phyloP scores from a whole-genome alignment of 495 filamentous ascomycete species.

The Pseudoneurospora amorphoporcata region DNA sequence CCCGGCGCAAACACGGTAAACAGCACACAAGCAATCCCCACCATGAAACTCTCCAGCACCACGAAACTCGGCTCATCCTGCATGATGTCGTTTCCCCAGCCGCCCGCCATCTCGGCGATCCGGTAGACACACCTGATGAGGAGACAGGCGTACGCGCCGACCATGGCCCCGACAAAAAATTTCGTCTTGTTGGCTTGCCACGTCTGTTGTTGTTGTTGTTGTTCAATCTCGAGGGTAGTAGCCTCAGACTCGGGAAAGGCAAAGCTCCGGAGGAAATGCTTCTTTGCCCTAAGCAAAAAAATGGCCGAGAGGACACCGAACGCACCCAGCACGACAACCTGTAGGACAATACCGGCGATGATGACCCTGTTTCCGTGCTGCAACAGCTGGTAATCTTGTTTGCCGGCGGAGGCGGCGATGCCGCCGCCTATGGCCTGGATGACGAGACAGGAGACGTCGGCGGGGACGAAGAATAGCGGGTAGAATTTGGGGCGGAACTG shows the following conservation, averaged over 20 bases:
- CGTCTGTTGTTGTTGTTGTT: slow-evolving; percentile 10
- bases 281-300: slow-evolving; percentile 33
- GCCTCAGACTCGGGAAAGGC: too few relatives aligned
- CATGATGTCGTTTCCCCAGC: slow-evolving; percentile 59
- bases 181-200: slow-evolving; percentile 33
- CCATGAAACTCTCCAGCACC: slow-evolving; percentile 44
- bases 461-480: slow-evolving; percentile 54
- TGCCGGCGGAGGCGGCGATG: slow-evolving; percentile 43
- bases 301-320: slow-evolving; percentile 42
- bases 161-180: slow-evolving; percentile 40
- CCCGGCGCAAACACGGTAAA: slow-evolving; percentile 29
- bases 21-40: slow-evolving; percentile 26
- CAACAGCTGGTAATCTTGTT: slow-evolving; percentile 24
- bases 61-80: slow-evolving; percentile 54
- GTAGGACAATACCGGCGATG: slow-evolving; percentile 60
- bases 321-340: slow-evolving; percentile 50
- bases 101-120: slow-evolving; percentile 57
- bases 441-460: slow-evolving; percentile 53
- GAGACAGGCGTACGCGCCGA: slow-evolving; percentile 49
- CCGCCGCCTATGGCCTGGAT: slow-evolving; percentile 58
- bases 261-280: slow-evolving; percentile 27
- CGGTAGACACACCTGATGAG: slow-evolving; percentile 59
- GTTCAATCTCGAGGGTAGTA: too few relatives aligned
- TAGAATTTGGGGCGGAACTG: slow-evolving; percentile 41
- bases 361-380: slow-evolving; percentile 51